These are phyloP conservation scores for Phytophthora quininea DNA, from an alignment of 352 stramenopile species.

Conservation along the genomic window DNA sequence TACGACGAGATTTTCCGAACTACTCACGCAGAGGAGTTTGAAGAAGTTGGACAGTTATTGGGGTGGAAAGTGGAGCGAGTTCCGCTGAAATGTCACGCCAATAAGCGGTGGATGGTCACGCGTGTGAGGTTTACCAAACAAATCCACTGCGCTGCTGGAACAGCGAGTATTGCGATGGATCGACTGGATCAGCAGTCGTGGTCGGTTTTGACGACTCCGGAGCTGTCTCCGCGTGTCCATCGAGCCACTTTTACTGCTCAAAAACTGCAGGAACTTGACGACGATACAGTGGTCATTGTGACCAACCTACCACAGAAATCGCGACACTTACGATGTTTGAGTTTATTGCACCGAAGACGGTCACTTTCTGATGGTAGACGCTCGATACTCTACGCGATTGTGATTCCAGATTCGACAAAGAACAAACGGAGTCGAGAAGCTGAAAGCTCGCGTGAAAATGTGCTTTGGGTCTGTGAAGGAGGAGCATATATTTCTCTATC, in stretches of 20 bases:
- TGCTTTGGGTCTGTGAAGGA: conserved; percentile 38
- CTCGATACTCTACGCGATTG: conserved; percentile 22
- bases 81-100: conserved; percentile 12
- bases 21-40: conserved; percentile 1
- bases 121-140: conserved; percentile 38
- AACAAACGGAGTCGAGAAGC: conserved; percentile 31
- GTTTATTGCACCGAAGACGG: conserved; percentile 25
- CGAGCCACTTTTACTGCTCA: conserved; percentile 14
- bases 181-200: conserved; percentile 27
- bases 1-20: conserved; percentile 20
- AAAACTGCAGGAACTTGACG: conserved; percentile 32
- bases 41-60: conserved; percentile 23
- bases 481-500: conserved; percentile 30
- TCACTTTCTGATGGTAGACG: conserved; percentile 19
- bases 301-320: conserved; percentile 18
- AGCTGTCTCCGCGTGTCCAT: conserved; percentile 32
- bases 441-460: conserved; percentile 10
- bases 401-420: conserved; percentile 30
- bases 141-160: conserved; percentile 22
- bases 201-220: conserved; percentile 23
- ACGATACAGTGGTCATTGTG: conserved; percentile 29
- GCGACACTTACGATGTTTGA: conserved; percentile 31
- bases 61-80: conserved; percentile 33
- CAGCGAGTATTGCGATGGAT: conserved; percentile 14
- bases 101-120: conserved; percentile 18